Evolutionary conservation across 1,284 basidiomycete species (phyloP).

Genomic region (Apiotrichum siamense): DNA sequence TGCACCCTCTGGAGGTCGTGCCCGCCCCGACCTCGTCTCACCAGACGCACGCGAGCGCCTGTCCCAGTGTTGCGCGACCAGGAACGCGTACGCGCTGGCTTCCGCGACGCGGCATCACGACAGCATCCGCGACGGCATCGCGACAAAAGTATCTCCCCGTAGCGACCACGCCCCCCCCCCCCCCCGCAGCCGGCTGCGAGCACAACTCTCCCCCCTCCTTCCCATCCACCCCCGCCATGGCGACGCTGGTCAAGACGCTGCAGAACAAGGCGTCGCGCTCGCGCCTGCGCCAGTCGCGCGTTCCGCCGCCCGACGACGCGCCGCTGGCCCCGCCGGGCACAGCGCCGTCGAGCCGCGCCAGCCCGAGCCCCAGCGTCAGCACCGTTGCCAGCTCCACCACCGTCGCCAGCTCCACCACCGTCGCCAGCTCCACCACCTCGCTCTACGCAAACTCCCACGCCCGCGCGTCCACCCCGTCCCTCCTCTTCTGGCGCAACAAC

Average conservation of each 20-base stretch:
- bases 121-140: too few species aligned
- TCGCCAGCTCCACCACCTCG: not conserved
- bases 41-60: too few species aligned
- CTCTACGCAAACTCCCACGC: not conserved
- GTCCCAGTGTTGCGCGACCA: too few species aligned
- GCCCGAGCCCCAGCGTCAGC: not conserved
- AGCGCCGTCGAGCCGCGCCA: not conserved
- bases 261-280: conserved; percentile 13
- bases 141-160: too few species aligned
- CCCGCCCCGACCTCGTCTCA: too few species aligned
- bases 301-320: not conserved
- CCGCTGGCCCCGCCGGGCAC: not conserved
- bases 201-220: too few species aligned
- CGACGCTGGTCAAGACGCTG: conserved; percentile 10
- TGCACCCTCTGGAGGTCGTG: too few species aligned
- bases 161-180: too few species aligned
- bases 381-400: conserved; percentile 1
- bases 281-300: conserved; percentile 11
- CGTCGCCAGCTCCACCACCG: not conserved
- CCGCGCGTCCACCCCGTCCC: not conserved
- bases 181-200: too few species aligned
- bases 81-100: too few species aligned
- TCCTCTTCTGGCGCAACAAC: conserved; percentile 1
- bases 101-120: too few species aligned
- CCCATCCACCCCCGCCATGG: conserved; percentile 6